Evolutionary conservation across 257 asterid genomes (phyloP).

Genomic region (Fraxinus pennsylvanica): DNA sequence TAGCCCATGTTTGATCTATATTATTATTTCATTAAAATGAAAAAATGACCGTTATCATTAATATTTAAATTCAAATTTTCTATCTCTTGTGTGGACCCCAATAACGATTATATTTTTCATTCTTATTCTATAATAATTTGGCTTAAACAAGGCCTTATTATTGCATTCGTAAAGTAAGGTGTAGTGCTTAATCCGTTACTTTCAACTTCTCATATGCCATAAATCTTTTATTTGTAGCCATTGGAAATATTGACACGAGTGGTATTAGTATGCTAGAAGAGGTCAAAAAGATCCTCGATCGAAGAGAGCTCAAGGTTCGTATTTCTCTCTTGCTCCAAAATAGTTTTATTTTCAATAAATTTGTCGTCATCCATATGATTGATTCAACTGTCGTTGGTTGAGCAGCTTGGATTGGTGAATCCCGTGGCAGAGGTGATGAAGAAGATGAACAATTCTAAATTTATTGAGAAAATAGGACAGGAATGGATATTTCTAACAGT

Average conservation of each 20-base stretch:
- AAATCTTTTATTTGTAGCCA: slow-evolving; percentile 37
- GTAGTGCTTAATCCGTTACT: neutral
- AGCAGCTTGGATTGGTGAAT: slow-evolving; percentile 43
- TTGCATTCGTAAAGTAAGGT: too few species aligned
- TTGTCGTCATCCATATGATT: neutral
- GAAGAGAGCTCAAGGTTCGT: slow-evolving; percentile 45
- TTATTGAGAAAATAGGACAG: slow-evolving; percentile 40
- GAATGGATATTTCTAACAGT: slow-evolving; percentile 53
- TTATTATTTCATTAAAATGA: too few species aligned
- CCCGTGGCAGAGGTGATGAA: slow-evolving; percentile 56
- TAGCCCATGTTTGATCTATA: too few species aligned
- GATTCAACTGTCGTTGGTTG: neutral
- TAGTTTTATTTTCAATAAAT: neutral
- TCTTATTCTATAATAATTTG: too few species aligned
- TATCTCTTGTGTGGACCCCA: too few species aligned
- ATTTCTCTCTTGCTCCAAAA: neutral
- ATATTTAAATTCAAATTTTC: too few species aligned
- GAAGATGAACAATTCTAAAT: slow-evolving; percentile 46
- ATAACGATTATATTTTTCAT: too few species aligned
- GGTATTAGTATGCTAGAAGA: slow-evolving; percentile 52
- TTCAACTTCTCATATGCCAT: neutral
- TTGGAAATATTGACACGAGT: slow-evolving; percentile 54
- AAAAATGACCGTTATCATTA: too few species aligned
- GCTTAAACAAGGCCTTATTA: too few species aligned
- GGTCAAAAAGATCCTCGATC: slow-evolving; percentile 39